Percentiles rank a stretch among this genome's conserved stretches.
These are phyloP conservation scores for Trichoderma sp. DNA, from an alignment of 2,329 filamentous ascomycete species.

Conservation along the genomic window DNA sequence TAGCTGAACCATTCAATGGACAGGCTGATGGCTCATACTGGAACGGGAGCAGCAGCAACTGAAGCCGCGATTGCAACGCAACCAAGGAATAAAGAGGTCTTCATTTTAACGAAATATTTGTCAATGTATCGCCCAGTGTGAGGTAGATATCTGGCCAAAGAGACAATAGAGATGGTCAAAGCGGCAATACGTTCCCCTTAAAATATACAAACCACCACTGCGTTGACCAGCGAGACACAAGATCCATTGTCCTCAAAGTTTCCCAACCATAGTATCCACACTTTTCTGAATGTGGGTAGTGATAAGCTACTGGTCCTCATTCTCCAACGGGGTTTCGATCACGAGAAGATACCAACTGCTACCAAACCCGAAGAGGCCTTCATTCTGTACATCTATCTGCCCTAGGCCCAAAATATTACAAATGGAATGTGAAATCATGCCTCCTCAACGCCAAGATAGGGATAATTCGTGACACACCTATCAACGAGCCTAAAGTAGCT, in stretches of 20 bases:
- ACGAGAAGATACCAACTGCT: background rate
- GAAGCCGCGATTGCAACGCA: slow-evolving; percentile 9
- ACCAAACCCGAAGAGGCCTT: background rate
- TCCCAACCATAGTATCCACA: background rate
- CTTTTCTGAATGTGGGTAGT: background rate
- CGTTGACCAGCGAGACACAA: no score
- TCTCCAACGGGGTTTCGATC: background rate
- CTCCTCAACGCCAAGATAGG: background rate
- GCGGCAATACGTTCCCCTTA: slow-evolving; percentile 15
- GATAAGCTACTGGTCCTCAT: background rate
- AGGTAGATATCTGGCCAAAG: background rate
- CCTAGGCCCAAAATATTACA: background rate
- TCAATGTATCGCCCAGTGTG: background rate
- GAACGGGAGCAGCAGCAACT: slow-evolving; percentile 15
- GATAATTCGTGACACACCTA: background rate
- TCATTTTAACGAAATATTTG: background rate
- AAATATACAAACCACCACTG: background rate
- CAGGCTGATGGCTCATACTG: background rate
- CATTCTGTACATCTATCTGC: background rate
- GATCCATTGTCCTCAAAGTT: background rate
- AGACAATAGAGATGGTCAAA: background rate
- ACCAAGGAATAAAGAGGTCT: slow-evolving; percentile 14
- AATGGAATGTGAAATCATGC: background rate
- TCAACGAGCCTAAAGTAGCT: background rate
- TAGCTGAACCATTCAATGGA: background rate